Evolutionary conservation across 75 land plant species (phyloP).

Genomic region (Isoetes taiwanensis): DNA sequence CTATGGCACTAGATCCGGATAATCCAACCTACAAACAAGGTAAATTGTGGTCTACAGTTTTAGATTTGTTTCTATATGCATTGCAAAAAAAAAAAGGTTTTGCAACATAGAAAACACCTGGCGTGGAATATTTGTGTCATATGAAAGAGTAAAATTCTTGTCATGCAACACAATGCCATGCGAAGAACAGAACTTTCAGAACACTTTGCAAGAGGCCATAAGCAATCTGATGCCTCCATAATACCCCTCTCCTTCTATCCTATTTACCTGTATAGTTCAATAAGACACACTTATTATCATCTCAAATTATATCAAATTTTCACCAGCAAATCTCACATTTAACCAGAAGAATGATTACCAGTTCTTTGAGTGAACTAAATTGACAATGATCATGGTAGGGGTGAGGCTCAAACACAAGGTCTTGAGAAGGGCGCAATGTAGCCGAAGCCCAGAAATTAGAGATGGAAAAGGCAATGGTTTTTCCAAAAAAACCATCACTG

Average conservation of each 20-base stretch:
- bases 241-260: constrained; percentile 69
- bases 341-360: constrained; percentile 32
- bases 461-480: constrained; percentile 55
- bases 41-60: too few species aligned
- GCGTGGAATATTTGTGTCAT: constrained; percentile 92
- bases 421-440: constrained; percentile 43
- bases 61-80: too few species aligned
- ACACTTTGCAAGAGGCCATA: constrained; percentile 72
- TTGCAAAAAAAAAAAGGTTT: background rate
- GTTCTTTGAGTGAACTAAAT: constrained; percentile 51
- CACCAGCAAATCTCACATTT: background rate
- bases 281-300: too few species aligned
- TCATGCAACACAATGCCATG: constrained; percentile 44
- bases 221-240: constrained; percentile 95
- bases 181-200: constrained; percentile 44
- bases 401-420: constrained; percentile 62
- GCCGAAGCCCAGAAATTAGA: constrained; percentile 81
- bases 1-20: constrained; percentile 97
- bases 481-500: constrained; percentile 88
- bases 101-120: constrained; percentile 48
- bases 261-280: constrained; percentile 53
- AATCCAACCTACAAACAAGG: constrained; percentile 86
- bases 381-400: constrained; percentile 68
- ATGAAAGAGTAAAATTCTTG: constrained; percentile 68
- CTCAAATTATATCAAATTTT: too few species aligned